phyloP scores from a whole-genome alignment of 2,329 filamentous ascomycete genomes.

The Trichoderma arundinaceum region DNA sequence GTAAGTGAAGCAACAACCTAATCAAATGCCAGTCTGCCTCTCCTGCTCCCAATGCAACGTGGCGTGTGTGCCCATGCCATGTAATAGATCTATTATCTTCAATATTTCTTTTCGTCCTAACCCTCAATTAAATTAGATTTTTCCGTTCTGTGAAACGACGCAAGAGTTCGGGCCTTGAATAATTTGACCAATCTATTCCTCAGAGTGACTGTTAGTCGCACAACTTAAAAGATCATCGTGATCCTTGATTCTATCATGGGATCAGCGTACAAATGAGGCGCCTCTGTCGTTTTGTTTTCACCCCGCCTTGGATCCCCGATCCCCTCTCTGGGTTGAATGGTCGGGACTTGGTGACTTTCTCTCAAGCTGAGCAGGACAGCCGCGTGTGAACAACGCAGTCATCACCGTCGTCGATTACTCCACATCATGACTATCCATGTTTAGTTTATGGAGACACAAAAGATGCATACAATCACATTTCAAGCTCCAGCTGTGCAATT shows the following conservation, averaged over 20 bases:
- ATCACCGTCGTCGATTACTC: not conserved
- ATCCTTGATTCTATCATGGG: not conserved
- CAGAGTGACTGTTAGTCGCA: conserved; percentile 4
- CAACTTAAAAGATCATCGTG: conserved; percentile 8
- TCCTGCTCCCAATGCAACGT: not conserved
- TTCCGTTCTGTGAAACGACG: not conserved
- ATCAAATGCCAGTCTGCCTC: not conserved
- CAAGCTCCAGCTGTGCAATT: not conserved
- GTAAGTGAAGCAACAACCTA: not conserved
- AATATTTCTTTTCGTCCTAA: not conserved
- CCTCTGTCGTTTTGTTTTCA: not conserved
- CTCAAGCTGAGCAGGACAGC: not conserved
- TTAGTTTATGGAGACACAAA: not conserved
- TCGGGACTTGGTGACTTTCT: too few species aligned
- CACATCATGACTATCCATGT: not conserved
- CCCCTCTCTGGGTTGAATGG: too few species aligned
- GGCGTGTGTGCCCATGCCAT: not conserved
- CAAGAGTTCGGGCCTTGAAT: not conserved
- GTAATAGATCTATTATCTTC: not conserved
- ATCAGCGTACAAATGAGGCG: not conserved
- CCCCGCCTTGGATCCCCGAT: not conserved
- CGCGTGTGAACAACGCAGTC: not conserved
- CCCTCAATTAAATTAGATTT: not conserved
- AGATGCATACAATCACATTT: not conserved
- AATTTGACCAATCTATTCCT: not conserved